Percentiles rank a stretch among this genome's conserved stretches.
phyloP scores from a whole-genome alignment of 306 rosid genomes.

The Rubus idaeus region DNA sequence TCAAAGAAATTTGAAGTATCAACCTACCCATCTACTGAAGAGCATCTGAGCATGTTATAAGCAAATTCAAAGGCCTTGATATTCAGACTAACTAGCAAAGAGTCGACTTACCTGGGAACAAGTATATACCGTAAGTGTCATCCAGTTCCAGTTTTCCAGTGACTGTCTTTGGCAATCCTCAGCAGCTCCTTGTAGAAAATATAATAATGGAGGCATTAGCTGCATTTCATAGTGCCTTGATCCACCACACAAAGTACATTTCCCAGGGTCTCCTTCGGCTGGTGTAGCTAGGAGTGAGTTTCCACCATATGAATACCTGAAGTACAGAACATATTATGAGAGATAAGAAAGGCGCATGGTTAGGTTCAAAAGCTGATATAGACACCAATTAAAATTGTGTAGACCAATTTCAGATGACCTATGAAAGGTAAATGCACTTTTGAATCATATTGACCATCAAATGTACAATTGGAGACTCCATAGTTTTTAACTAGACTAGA shows the following conservation, averaged over 20 bases:
- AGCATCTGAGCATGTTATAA: not conserved
- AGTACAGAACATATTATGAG: constrained; percentile 13
- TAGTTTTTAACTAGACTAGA: not conserved
- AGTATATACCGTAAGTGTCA: constrained; percentile 71
- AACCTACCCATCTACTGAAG: not conserved
- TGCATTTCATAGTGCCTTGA: constrained; percentile 82
- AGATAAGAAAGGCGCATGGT: not conserved
- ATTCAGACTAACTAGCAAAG: constrained; percentile 18
- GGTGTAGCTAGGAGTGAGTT: constrained; percentile 63
- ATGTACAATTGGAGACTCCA: not conserved
- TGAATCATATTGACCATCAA: not conserved
- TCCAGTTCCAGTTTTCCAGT: constrained; percentile 83
- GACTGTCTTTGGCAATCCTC: constrained; percentile 43
- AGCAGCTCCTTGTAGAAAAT: constrained; percentile 71
- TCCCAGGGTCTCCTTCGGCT: constrained; percentile 56
- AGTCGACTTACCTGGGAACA: constrained; percentile 64
- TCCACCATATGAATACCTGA: constrained; percentile 76
- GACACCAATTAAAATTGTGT: not conserved
- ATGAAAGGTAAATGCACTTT: not conserved
- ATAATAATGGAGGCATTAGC: constrained; percentile 78
- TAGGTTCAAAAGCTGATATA: constrained; percentile 3
- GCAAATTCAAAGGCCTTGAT: too few species aligned
- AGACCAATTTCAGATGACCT: not conserved
- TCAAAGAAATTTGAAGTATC: not conserved
- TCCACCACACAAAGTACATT: constrained; percentile 66